Evolutionary conservation across 2,329 filamentous ascomycete species (phyloP), one percentile per base, ranked within the genome.

Genomic region (Trichoderma citrinoviride): DNA sequence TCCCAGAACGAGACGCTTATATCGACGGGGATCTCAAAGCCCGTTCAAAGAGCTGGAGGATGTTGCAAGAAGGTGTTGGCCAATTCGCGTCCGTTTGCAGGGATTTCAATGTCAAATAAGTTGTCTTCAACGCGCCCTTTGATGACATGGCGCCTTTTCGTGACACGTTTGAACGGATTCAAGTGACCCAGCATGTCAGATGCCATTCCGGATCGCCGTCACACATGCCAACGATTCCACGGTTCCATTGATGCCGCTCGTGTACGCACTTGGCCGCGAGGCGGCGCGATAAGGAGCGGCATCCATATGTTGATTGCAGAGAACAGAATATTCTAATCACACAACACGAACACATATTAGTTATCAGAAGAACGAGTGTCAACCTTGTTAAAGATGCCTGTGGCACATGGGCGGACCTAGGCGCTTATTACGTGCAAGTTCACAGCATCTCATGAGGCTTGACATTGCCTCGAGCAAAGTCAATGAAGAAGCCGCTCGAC

Each of bases 91-190:
- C 40, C 47, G 3, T 23, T n/a, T 23, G 37, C 62, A 52, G 54
- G 21, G 44, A 21, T 46, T 5, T 27, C 37, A 17, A 56, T 65
- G 64, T 65, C 64, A 63, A 47, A 65, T 50, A 61, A 62, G 64
- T 55, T 43, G 37, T 56, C 14, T 27, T 15, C 37, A 44, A n/a
- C 52, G 21, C 64, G 64, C 64, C 64, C 57, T 65, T 63, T 21
- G 6, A 63, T 44, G 64, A 65, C 64, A 66, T 55, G 49, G 23
- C 47, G 19, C 46, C 46, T 37, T 50, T 40, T 53, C 37, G 25
- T 54, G 58, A 62, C 23, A 37, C 27, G 29, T 14, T 21, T 19
- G 23, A 40, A 43, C n/a, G 37, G 21, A 27, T 8, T 1, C 7
- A 50, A 50, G 57, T 37, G 23, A 23, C 29, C 8, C 15, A n/a